These are phyloP conservation scores for Apophysomyces ossiformis DNA, from an alignment of 371 early-diverging fungal species.

Conservation along the genomic window DNA sequence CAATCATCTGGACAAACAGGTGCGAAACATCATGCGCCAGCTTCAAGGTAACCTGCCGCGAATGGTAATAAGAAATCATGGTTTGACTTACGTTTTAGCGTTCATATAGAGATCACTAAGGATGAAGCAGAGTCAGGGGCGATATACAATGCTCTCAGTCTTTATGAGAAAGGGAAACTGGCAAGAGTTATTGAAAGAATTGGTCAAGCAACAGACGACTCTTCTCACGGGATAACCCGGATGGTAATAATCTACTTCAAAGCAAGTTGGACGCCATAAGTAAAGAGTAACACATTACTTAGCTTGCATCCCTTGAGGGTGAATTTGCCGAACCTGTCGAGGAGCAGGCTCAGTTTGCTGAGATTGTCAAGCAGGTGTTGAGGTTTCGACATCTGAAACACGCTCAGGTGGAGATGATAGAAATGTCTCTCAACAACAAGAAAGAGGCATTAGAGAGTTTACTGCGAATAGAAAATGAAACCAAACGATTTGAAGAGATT, in stretches of 20 bases:
- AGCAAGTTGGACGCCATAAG: neutral
- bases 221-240: conserved; percentile 64
- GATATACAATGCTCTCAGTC: conserved; percentile 84
- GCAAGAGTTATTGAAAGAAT: conserved; percentile 78
- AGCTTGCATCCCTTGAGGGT: conserved; percentile 62
- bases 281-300: neutral
- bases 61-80: neutral
- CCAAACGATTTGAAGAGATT: conserved; percentile 71
- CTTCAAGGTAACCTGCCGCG: conserved; percentile 45
- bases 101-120: conserved; percentile 40
- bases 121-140: conserved; percentile 85
- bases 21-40: conserved; percentile 56
- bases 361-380: conserved; percentile 79
- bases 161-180: conserved; percentile 66
- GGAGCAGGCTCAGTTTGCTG: conserved; percentile 80
- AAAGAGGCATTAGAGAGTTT: conserved; percentile 65
- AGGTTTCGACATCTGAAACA: conserved; percentile 82
- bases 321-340: conserved; percentile 75
- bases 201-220: conserved; percentile 82
- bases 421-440: conserved; percentile 73
- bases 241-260: conserved; percentile 45
- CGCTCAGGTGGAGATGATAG: conserved; percentile 76
- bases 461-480: conserved; percentile 77
- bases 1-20: conserved; percentile 58
- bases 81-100: neutral